Conservation (phyloP, 495 filamentous ascomycete species). For the Chaetomium tenue region DNA sequence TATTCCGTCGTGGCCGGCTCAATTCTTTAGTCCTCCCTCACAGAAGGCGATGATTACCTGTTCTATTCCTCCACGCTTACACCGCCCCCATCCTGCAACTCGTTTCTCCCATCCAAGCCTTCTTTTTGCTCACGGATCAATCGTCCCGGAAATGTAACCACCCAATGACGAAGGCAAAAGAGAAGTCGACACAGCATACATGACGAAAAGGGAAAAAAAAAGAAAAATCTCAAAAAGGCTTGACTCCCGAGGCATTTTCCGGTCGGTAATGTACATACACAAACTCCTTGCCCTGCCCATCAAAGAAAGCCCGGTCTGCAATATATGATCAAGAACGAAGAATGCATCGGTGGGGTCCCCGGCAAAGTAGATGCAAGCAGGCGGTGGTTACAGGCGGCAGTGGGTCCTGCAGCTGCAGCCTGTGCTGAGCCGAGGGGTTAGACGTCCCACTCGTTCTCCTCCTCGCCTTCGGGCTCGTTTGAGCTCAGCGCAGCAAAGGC, state of each 20-base stretch:
- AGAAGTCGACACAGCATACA: background rate
- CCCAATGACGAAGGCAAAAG: conserved; percentile 6
- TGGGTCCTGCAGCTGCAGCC: background rate
- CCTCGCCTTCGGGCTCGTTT: conserved; percentile 40
- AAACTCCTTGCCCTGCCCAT: conserved; percentile 33
- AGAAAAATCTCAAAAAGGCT: conserved; percentile 18
- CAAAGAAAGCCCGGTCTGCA: conserved; percentile 17
- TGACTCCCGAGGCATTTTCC: conserved; percentile 22
- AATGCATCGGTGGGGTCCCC: background rate
- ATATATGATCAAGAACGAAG: conserved; percentile 8
- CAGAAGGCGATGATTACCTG: background rate
- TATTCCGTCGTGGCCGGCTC: background rate
- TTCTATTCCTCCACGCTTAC: background rate
- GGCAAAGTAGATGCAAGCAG: background rate
- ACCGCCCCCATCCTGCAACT: background rate
- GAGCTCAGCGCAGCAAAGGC: conserved; percentile 51
- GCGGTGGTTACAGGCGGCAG: background rate
- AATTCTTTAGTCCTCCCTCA: background rate
- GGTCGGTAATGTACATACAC: conserved; percentile 30
- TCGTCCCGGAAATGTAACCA: background rate
- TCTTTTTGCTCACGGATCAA: conserved; percentile 1
- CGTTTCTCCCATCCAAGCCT: background rate
- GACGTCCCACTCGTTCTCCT: conserved; percentile 52
- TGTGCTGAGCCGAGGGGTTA: conserved; percentile 25
- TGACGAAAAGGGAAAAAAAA: conserved; percentile 1